A percentile compares a stretch with the other conserved stretches of the same genome.
Conservation (phyloP, 1,284 basidiomycete genomes). For the Heimioporus retisporus region DNA sequence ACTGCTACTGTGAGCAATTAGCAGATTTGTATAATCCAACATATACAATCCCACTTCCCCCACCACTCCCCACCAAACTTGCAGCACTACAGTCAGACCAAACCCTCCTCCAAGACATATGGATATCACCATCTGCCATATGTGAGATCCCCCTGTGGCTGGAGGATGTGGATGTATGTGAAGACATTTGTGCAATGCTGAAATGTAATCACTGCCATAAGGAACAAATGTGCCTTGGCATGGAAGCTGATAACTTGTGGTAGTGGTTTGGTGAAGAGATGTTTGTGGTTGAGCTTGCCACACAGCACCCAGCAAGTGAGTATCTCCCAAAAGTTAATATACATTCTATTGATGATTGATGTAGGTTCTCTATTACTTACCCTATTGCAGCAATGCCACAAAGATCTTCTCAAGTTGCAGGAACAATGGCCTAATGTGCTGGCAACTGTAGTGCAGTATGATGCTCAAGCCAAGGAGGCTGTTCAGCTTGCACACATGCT, state of each 20-base stretch:
- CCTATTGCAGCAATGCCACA: too few species aligned
- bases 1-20: conserved; percentile 1
- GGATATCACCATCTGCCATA: neutral
- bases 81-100: too few species aligned
- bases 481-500: too few species aligned
- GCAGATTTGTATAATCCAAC: too few species aligned
- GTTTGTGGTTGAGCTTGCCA: conserved; percentile 2
- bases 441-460: too few species aligned
- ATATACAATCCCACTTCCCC: too few species aligned
- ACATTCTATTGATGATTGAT: neutral
- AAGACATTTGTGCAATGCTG: neutral
- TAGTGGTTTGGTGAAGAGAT: conserved; percentile 1
- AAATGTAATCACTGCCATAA: neutral
- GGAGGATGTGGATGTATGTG: neutral
- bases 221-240: conserved; percentile 7
- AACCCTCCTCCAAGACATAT: neutral
- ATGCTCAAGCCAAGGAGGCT: too few species aligned
- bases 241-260: too few species aligned
- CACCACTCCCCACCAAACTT: too few species aligned
- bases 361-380: neutral
- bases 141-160: neutral
- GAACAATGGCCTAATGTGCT: too few species aligned
- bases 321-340: too few species aligned
- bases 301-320: neutral
- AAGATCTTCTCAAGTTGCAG: too few species aligned